Evolutionary conservation across 2,329 filamentous ascomycete species (phyloP), one percentile per base, ranked within the genome.

Genomic region (Rhinocladiella mackenziei): DNA sequence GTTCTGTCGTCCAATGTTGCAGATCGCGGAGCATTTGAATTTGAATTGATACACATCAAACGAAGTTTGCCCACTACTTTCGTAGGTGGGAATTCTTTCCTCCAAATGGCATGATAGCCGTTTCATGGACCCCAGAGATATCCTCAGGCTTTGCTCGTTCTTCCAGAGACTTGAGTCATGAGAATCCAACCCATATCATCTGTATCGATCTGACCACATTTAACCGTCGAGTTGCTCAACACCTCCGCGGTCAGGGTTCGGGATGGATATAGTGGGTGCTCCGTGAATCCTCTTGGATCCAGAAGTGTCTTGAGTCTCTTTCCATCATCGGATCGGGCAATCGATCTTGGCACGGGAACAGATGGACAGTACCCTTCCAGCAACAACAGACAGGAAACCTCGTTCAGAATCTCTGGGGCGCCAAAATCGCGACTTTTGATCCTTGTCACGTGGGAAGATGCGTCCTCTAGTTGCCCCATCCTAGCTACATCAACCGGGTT

Each of bases 301-400:
- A 39, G 26, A 18, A 41, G 37, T 9, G 50, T 51, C 28, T 42
- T 23, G 33, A 55, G 39, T n/a, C 30, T 45, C 15, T 39, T 37
- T 10, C 50, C 50, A 19, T 55, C 50, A 17, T 53, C 45, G 3
- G 50, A 55, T 50, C 53, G 53, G 17, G 53, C 51, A 13, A 55
- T 23, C 11, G 53, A 18, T 25, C 40, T 38, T 3, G 53, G 53
- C 14, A 35, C 42, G 14, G 47, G 43, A 8, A 55, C 31, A 14
- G 50, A 45, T 3, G 53, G 45, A 34, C 53, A 55, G 43, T 53
- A 45, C 25, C 44, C 44, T 26, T 49, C 47, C 4, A 55, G 34
- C 5, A 51, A 45, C 10, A 55, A 33, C 1, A 55, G 36, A 20
- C 42, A 39, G 20, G 47, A 37, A 3, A 53, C 47, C 29, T 55